These are phyloP conservation scores for Verbascum thapsus DNA, from an alignment of 257 asterid species.

Conservation along the genomic window DNA sequence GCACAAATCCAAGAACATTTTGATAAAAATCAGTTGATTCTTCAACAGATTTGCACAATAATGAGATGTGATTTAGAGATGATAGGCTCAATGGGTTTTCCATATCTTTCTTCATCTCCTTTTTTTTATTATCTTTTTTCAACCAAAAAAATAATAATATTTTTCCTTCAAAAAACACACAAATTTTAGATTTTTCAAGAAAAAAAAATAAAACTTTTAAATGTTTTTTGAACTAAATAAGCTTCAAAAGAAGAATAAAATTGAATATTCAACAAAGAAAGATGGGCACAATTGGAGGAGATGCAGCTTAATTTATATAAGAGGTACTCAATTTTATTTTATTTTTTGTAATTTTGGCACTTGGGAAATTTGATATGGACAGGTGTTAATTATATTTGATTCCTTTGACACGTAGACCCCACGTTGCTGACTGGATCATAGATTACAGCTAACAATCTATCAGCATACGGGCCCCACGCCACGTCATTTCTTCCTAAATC, in stretches of 20 bases:
- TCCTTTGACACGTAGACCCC: conserved; percentile 51
- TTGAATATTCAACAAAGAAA: too few relatives aligned
- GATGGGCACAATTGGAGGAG: conserved; percentile 25
- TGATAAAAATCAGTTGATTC: conserved; percentile 76
- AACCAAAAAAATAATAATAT: not conserved
- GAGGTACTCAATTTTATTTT: not conserved
- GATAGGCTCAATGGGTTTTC: conserved; percentile 77
- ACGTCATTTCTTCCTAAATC: too few relatives aligned
- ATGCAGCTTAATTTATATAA: conserved; percentile 20
- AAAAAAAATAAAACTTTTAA: too few relatives aligned
- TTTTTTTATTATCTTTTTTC: too few relatives aligned
- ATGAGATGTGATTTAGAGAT: conserved; percentile 86
- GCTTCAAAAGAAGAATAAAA: too few relatives aligned
- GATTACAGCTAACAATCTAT: too few relatives aligned
- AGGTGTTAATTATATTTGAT: conserved; percentile 29
- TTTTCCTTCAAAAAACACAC: not conserved
- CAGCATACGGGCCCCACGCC: too few relatives aligned
- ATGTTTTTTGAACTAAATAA: too few relatives aligned
- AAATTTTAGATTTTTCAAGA: too few relatives aligned
- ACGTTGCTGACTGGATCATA: conserved; percentile 53
- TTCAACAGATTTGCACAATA: conserved; percentile 79
- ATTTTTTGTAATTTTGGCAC: not conserved
- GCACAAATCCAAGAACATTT: conserved; percentile 80
- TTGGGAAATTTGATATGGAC: conserved; percentile 25
- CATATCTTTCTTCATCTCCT: conserved; percentile 60